Conservation (phyloP, 495 filamentous ascomycete species). For the Trichocladium uniseriatum region DNA sequence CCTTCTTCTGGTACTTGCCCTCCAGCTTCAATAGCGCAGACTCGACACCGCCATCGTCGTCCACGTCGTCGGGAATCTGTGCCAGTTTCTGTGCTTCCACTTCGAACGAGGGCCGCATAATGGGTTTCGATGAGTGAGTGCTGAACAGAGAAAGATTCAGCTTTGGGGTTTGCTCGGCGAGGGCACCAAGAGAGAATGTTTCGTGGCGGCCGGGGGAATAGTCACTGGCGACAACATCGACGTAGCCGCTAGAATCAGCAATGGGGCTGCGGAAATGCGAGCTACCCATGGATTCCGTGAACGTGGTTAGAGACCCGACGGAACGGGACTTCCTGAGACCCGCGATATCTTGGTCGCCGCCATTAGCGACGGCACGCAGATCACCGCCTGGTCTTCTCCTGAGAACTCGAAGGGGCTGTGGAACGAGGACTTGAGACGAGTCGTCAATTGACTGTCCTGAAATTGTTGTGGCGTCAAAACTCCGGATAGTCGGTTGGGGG, state of each 20-base stretch:
- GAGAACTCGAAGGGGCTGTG: constrained; percentile 52
- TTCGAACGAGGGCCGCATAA: constrained; percentile 81
- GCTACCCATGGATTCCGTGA: constrained; percentile 57
- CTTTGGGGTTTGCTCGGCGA: constrained; percentile 42
- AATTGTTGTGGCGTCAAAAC: constrained; percentile 50
- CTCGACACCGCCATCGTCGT: constrained; percentile 86
- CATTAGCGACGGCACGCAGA: constrained; percentile 67
- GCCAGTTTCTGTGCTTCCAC: constrained; percentile 81
- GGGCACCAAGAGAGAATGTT: constrained; percentile 50
- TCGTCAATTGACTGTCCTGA: constrained; percentile 37
- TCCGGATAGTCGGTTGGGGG: constrained; percentile 47
- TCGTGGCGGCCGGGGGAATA: constrained; percentile 31
- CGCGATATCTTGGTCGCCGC: constrained; percentile 52
- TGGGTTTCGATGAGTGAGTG: constrained; percentile 65
- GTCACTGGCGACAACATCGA: constrained; percentile 37
- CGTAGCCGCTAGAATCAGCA: constrained; percentile 30
- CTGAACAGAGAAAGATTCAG: constrained; percentile 53
- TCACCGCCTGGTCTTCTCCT: constrained; percentile 84
- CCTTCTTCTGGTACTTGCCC: constrained; percentile 62
- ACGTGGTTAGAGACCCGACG: constrained; percentile 59
- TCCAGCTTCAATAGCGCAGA: constrained; percentile 88
- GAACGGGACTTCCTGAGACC: constrained; percentile 55
- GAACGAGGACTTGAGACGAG: constrained; percentile 29
- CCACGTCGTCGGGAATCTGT: constrained; percentile 72
- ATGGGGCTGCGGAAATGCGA: constrained; percentile 43